Base-by-base conservation (phyloP, 225 moss, liverwort and hornwort species). In the Bryum argenteum region DNA sequence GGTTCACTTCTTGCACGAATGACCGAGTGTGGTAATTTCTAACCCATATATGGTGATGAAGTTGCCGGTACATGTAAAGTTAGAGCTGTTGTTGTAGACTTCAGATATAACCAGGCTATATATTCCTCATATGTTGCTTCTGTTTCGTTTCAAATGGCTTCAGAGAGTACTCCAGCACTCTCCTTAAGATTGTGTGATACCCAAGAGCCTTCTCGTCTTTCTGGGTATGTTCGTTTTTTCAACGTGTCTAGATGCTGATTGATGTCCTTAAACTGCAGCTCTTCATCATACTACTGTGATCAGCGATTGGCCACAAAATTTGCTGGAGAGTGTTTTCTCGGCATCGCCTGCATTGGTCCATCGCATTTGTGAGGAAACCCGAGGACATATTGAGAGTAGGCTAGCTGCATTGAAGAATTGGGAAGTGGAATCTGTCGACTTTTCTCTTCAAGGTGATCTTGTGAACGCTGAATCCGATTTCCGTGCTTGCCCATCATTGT, bases 271-370 rank as follows among this genome's bases (percentile, higher is more conserved):
- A 60, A 62, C 21, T 80, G 71, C 85, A 85, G 85, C 79, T 23
- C 82, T 82, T 40, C 67, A 50, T 70, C 63, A 76, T 39, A 19
- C 71, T 43, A 40, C 63, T 64, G 11, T 71, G 62, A 63, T 85
- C 68, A 71, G 82, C 71, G 65, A 47, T 48, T 85, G 82, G 85
- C 82, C 85, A 20, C 74, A 67, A 65, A 73, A 77, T 65, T 44
- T 85, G 67, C 71, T 85, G 52, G 79, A 82, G 24, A 77, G n/a
- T 67, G 40, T 85, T 51, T 47, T 85, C 51, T 61, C 58, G 22
- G 62, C 20, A 57, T 85, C 82, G 50, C 73, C 74, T 9, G 77
- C 79, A 28, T 60, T 85, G 10, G 71, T 82, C 64, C 63, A 59
- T 54, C 73, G 77, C 26, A 71, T 79, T 47, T 80, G 45, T 69